Evolutionary conservation across 768 basidiomycete species (phyloP).

Genomic region (Strobilomyces dryophilus): DNA sequence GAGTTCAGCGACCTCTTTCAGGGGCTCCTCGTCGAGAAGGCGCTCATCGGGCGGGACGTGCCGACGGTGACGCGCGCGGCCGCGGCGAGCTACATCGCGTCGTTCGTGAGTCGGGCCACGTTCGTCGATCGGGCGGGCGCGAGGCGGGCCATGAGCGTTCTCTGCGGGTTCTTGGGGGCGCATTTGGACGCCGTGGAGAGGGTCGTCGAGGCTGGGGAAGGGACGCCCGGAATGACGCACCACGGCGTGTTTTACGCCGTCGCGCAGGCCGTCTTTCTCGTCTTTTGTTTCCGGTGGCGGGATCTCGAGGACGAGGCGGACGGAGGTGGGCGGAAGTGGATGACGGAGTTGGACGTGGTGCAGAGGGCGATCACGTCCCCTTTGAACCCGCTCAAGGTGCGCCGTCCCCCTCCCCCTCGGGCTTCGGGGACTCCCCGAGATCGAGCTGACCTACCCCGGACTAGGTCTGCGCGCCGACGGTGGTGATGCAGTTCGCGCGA

Average conservation of each 20-base stretch:
- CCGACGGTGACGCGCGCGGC: constrained; percentile 84
- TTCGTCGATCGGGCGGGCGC: constrained; percentile 78
- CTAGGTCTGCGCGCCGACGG: constrained; percentile 85
- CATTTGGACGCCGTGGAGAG: constrained; percentile 73
- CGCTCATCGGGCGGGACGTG: constrained; percentile 56
- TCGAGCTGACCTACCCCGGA: too few species aligned
- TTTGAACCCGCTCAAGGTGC: constrained; percentile 81
- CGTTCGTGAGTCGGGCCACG: constrained; percentile 84
- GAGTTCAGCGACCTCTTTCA: constrained; percentile 92
- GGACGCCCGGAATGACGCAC: constrained; percentile 33
- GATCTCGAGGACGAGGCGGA: constrained; percentile 67
- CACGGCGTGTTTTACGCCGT: constrained; percentile 89
- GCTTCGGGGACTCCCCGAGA: too few species aligned
- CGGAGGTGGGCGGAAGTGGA: constrained; percentile 67
- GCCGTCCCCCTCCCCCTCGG: too few species aligned
- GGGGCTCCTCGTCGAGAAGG: constrained; percentile 90
- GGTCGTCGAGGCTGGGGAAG: constrained; percentile 36
- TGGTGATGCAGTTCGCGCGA: constrained; percentile 91
- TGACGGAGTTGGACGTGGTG: constrained; percentile 70
- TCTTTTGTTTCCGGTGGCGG: constrained; percentile 97
- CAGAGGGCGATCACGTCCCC: constrained; percentile 77
- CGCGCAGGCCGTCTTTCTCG: constrained; percentile 86
- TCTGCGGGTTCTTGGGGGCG: constrained; percentile 80
- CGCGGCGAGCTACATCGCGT: constrained; percentile 90
- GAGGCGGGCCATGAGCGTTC: constrained; percentile 68